Conservation (phyloP, 106 monocot genomes). For the Amphibolis antarctica region DNA sequence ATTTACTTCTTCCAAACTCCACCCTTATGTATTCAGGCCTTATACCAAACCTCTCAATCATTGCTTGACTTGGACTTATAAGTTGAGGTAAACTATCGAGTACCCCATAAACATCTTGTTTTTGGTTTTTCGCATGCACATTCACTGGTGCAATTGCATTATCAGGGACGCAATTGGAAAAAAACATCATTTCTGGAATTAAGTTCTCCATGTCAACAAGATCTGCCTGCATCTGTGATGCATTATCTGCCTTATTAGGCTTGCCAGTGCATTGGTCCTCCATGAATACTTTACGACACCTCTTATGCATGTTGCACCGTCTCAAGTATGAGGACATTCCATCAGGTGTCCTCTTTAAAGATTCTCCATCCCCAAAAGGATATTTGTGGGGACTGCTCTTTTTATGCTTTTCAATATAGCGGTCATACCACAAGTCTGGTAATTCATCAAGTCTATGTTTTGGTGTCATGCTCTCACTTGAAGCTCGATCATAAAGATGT, state of each 20-base stretch:
- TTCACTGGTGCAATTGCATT: slow-evolving; percentile 37
- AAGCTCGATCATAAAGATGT: slow-evolving; percentile 2
- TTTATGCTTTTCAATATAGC: slow-evolving; percentile 38
- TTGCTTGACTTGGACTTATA: slow-evolving; percentile 60
- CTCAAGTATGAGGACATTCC: slow-evolving; percentile 67
- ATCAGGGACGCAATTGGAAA: slow-evolving; percentile 77
- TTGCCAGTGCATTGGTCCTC: slow-evolving; percentile 13
- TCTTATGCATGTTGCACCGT: slow-evolving; percentile 44
- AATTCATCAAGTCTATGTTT: slow-evolving; percentile 43
- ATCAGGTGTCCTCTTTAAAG: slow-evolving; percentile 62
- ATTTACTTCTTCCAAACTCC: slow-evolving; percentile 53
- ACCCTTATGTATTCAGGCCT: slow-evolving; percentile 74
- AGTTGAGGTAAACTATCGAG: slow-evolving; percentile 83
- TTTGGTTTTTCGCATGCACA: slow-evolving; percentile 25
- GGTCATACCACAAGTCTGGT: slow-evolving; percentile 66
- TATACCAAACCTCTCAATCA: slow-evolving; percentile 98
- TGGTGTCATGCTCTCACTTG: slow-evolving; percentile 15
- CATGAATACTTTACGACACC: slow-evolving; percentile 35
- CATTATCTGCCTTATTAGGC: slow-evolving; percentile 19
- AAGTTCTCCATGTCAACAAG: slow-evolving; percentile 44
- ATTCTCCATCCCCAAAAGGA: slow-evolving; percentile 46
- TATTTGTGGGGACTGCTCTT: slow-evolving; percentile 29
- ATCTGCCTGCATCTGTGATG: slow-evolving; percentile 22
- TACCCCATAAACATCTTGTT: slow-evolving; percentile 55
- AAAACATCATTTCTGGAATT: slow-evolving; percentile 80